Conservation (phyloP, 495 filamentous ascomycete genomes). For the Articulospora tetracladia region DNA sequence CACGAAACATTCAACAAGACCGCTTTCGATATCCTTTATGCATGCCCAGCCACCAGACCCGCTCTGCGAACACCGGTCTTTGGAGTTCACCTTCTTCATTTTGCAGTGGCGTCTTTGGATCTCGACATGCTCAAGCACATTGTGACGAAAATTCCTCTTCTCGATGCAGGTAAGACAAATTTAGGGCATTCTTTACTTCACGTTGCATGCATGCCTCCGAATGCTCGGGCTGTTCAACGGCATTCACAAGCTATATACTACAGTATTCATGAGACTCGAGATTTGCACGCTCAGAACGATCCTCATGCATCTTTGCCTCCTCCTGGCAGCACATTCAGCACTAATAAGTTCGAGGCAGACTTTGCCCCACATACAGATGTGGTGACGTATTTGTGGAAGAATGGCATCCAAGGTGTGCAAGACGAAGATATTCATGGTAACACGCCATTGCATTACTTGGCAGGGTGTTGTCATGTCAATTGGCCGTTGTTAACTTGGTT, state of each 20-base stretch:
- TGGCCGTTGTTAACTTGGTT: conserved; percentile 8
- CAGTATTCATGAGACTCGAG: conserved; percentile 18
- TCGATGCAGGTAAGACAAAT: conserved; percentile 6
- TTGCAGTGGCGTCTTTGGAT: conserved; percentile 14
- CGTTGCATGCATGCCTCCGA: conserved; percentile 14
- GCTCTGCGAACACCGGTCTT: conserved; percentile 14
- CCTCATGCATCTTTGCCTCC: neutral
- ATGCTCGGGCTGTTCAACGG: conserved; percentile 1
- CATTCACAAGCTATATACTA: conserved; percentile 4
- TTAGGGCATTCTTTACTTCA: conserved; percentile 17
- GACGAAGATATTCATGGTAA: conserved; percentile 15
- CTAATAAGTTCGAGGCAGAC: neutral
- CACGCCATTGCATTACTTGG: conserved; percentile 16
- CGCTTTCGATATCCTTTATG: conserved; percentile 10
- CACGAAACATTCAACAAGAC: conserved; percentile 4
- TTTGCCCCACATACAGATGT: neutral
- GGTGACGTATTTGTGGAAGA: conserved; percentile 13
- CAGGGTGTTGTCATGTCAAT: conserved; percentile 10
- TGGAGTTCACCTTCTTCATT: conserved; percentile 15
- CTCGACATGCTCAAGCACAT: conserved; percentile 10
- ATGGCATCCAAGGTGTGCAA: conserved; percentile 1
- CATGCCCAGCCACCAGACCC: conserved; percentile 4
- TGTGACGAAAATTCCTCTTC: conserved; percentile 1
- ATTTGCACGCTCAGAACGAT: conserved; percentile 12
- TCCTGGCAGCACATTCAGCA: neutral